Base-by-base conservation (phyloP, 176 grass and related monocot genomes). In the Saccharum spontaneum region DNA sequence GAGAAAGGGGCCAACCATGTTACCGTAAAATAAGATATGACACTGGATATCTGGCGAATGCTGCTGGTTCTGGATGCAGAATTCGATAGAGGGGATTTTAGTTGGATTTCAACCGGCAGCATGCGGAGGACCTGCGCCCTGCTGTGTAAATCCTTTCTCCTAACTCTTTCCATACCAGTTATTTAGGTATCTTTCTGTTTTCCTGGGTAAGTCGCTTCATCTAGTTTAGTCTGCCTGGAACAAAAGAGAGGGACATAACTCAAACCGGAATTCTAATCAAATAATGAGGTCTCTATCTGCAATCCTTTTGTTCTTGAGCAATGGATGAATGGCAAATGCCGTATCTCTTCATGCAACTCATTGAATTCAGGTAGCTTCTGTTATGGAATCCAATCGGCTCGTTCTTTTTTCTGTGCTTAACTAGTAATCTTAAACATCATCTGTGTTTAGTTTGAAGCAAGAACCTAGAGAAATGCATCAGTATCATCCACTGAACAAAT, bases 141-240 rank as follows among this genome's bases (percentile, higher is more conserved):
- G 79, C 62, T 9, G 62, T 90, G 89, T 90, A 84, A 84, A 90
- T 90, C 89, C 89, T 76, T 84, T 75, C 80, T 87, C 80, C 89
- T 76, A 50, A 67, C 81, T 84, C 85, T 71, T 84, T 80, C 31
- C 76, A 70, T 87, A 79, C 85, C 41, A 77, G 80, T 70, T 84
- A 40, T 80, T 84, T 84, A 87, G 85, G 76, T 70, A 87, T 76
- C 85, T 80, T 90, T 83, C 69, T 33, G 48, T 87, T 87, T 52
- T 84, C 69, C 80, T 65, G 72, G 26, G 30, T 70, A 80, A 79
- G 86, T 84, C 83, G 18, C 75, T 79, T 87, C 80, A 43, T 67
- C 80, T 83, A 87, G 89, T 80, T 90, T 91, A 75, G 81, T 45
- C 74, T 69, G 63, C 76, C 68, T 60, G 75, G 62, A 87, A 73